These are phyloP conservation scores for Veloboletus limbatus DNA, from an alignment of 1,284 basidiomycete genomes.

Conservation along the genomic window DNA sequence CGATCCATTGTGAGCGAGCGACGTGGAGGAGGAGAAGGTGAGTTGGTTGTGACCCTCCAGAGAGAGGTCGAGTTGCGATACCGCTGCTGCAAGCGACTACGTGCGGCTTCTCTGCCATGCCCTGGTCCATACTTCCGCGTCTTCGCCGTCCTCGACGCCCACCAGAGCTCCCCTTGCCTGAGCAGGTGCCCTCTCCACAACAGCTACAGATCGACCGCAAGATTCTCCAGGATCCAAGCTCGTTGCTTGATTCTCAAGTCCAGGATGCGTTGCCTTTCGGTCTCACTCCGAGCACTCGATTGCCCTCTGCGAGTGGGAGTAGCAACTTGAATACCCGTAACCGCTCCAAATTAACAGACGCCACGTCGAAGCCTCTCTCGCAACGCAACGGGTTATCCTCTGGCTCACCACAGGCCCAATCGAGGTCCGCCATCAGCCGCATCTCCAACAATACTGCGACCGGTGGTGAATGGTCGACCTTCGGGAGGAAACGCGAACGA, in stretches of 20 bases:
- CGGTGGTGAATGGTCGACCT: constrained; percentile 42
- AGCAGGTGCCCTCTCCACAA: background rate
- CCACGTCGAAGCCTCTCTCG: background rate
- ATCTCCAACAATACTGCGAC: constrained; percentile 28
- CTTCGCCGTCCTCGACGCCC: constrained; percentile 35
- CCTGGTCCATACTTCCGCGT: constrained; percentile 39
- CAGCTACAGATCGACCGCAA: constrained; percentile 21
- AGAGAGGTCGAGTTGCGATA: constrained; percentile 20
- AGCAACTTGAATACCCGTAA: constrained; percentile 5
- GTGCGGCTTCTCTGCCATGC: too few species aligned
- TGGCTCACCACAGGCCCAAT: constrained; percentile 11
- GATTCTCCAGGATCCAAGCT: constrained; percentile 32
- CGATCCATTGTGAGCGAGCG: constrained; percentile 46
- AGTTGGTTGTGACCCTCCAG: constrained; percentile 18
- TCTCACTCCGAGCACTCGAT: constrained; percentile 31
- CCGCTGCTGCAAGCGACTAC: too few species aligned
- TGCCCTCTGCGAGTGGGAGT: constrained; percentile 13
- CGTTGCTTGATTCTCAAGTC: constrained; percentile 23
- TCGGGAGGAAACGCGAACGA: constrained; percentile 35
- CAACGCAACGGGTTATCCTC: background rate
- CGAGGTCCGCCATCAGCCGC: constrained; percentile 21
- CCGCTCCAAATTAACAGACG: constrained; percentile 5
- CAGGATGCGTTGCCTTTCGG: constrained; percentile 16
- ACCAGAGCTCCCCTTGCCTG: constrained; percentile 12
- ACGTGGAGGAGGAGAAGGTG: constrained; percentile 3